These are phyloP conservation scores for Cryptosporidium parvum DNA, from an alignment of 169 alveolate genomes.

Conservation along the genomic window DNA sequence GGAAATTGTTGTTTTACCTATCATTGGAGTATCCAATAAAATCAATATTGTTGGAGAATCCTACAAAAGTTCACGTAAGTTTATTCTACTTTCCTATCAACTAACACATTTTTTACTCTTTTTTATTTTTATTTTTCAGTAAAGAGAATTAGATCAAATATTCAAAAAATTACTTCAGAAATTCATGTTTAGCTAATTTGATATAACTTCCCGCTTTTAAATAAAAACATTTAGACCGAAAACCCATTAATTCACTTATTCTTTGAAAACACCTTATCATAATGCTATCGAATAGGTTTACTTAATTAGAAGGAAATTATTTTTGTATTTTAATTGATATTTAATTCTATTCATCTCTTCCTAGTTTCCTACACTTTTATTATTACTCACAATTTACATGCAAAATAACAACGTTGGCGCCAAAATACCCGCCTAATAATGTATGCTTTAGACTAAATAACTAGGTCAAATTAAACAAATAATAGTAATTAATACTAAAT, in stretches of 20 bases:
- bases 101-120: neutral
- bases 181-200: neutral
- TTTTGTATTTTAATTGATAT: no score
- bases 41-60: conserved; percentile 27
- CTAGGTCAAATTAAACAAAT: neutral
- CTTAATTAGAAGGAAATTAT: no score
- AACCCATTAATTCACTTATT: neutral
- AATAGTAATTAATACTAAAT: neutral
- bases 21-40: conserved; percentile 62
- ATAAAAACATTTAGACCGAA: neutral
- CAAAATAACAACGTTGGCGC: conserved; percentile 4
- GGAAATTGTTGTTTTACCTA: conserved; percentile 69
- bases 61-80: conserved; percentile 70
- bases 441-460: conserved; percentile 15
- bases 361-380: neutral
- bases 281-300: neutral
- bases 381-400: conserved; percentile 1
- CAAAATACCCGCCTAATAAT: conserved; percentile 6
- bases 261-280: neutral
- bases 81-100: neutral
- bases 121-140: neutral
- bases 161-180: neutral
- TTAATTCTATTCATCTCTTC: neutral
- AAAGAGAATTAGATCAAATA: conserved; percentile 39
- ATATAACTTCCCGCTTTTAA: neutral